phyloP scores from a whole-genome alignment of 306 rosid genomes.

The Echinosophora koreensis region DNA sequence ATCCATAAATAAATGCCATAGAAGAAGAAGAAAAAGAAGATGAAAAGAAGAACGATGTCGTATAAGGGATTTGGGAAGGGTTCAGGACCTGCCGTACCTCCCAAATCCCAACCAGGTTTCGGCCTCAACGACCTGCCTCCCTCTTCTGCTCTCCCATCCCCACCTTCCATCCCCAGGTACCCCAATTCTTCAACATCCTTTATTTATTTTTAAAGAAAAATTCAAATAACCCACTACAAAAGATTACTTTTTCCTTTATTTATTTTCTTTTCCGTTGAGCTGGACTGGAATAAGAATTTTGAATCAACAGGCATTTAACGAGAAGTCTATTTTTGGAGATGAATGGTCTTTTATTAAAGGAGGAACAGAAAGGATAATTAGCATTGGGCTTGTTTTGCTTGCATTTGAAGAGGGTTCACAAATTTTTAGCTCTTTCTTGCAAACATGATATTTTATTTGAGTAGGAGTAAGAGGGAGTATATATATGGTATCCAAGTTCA shows the following conservation, averaged over 20 bases:
- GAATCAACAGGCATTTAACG: neutral
- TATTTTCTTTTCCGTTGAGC: neutral
- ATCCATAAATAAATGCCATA: constrained; percentile 11
- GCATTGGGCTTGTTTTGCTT: neutral
- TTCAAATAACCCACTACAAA: too few relatives aligned
- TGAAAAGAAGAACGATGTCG: constrained; percentile 43
- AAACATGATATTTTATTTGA: too few relatives aligned
- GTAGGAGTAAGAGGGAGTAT: too few relatives aligned
- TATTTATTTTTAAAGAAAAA: neutral
- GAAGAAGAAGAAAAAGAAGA: constrained; percentile 37
- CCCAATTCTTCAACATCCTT: neutral
- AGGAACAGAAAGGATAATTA: too few relatives aligned
- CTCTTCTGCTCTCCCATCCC: constrained; percentile 40
- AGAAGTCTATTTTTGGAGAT: neutral
- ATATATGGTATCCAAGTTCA: too few relatives aligned
- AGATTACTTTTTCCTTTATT: neutral
- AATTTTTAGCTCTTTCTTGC: neutral
- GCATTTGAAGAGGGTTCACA: neutral
- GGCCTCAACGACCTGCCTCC: constrained; percentile 48
- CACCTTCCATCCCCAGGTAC: constrained; percentile 54
- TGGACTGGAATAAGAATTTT: neutral
- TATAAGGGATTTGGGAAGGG: constrained; percentile 61
- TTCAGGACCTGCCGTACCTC: constrained; percentile 67
- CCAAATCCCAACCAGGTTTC: constrained; percentile 50
- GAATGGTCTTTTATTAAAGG: neutral